Conservation (phyloP, 106 monocot species). For the Alisma plantagoaquatica region DNA sequence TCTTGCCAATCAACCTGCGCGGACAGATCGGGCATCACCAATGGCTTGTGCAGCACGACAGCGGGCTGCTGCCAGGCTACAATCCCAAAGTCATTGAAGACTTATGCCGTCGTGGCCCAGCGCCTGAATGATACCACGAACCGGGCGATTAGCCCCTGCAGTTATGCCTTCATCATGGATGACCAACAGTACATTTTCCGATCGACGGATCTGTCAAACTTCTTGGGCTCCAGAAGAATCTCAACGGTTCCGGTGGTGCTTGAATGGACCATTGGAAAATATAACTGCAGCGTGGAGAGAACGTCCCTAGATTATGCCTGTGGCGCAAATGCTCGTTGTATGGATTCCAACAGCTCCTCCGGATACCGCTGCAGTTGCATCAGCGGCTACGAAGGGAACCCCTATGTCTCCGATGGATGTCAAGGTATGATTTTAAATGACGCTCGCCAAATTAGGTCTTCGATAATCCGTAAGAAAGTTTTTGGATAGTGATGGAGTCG, state of each 20-base stretch:
- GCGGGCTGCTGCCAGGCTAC: conserved; percentile 33
- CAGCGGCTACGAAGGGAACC: conserved; percentile 1
- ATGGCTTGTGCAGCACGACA: conserved; percentile 35
- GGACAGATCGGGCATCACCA: neutral
- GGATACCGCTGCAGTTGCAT: conserved; percentile 3
- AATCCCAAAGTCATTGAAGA: conserved; percentile 19
- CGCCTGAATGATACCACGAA: neutral
- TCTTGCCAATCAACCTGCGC: conserved; percentile 33
- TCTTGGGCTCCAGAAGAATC: too few relatives aligned
- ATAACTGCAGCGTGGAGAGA: neutral
- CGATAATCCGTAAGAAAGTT: too few relatives aligned
- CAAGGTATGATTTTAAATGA: too few relatives aligned
- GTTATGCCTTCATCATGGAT: conserved; percentile 28
- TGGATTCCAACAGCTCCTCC: neutral
- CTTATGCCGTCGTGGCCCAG: neutral
- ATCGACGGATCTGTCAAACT: conserved; percentile 9
- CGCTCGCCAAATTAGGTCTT: too few relatives aligned
- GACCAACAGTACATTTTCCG: conserved; percentile 9
- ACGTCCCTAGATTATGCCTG: neutral
- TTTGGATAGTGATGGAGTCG: too few relatives aligned
- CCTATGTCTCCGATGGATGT: conserved; percentile 1
- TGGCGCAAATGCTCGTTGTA: neutral
- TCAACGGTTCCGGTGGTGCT: conserved; percentile 5
- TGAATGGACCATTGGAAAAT: conserved; percentile 1
- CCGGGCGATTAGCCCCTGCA: conserved; percentile 9